These are phyloP conservation scores for Lonicera japonica DNA, from an alignment of 129 eudicot genomes.

Conservation along the genomic window DNA sequence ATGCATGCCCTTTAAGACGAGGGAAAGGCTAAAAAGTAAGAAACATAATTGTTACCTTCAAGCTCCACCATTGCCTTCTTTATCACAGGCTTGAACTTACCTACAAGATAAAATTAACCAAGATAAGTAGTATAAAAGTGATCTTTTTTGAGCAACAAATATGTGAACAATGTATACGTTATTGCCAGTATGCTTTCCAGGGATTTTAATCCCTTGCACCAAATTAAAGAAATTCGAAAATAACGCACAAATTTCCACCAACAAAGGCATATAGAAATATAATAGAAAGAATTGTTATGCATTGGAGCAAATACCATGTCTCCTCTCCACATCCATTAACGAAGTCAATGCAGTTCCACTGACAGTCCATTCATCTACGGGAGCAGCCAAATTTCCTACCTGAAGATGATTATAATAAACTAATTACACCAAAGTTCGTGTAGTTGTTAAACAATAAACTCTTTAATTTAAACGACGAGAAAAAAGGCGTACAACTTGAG, in stretches of 20 bases:
- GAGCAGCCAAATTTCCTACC: conserved; percentile 97
- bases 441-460: background rate
- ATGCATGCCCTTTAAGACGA: too few relatives aligned
- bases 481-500: background rate
- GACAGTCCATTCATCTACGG: conserved; percentile 94
- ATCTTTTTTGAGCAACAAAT: background rate
- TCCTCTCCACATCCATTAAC: conserved; percentile 97
- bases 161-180: background rate
- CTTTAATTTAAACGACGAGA: background rate
- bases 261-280: background rate
- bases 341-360: conserved; percentile 98
- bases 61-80: conserved; percentile 99
- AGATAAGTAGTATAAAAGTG: background rate
- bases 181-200: background rate
- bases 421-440: background rate
- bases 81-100: conserved; percentile 95
- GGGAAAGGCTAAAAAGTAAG: too few relatives aligned
- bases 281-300: background rate
- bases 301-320: conserved; percentile 60
- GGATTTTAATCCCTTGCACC: background rate
- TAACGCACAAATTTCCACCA: too few relatives aligned
- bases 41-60: conserved; percentile 53
- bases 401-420: conserved; percentile 13
- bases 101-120: conserved; percentile 29
- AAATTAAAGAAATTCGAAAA: background rate